Evolutionary conservation across 352 stramenopile species (phyloP).

Genomic region (Peronospora farinosa): DNA sequence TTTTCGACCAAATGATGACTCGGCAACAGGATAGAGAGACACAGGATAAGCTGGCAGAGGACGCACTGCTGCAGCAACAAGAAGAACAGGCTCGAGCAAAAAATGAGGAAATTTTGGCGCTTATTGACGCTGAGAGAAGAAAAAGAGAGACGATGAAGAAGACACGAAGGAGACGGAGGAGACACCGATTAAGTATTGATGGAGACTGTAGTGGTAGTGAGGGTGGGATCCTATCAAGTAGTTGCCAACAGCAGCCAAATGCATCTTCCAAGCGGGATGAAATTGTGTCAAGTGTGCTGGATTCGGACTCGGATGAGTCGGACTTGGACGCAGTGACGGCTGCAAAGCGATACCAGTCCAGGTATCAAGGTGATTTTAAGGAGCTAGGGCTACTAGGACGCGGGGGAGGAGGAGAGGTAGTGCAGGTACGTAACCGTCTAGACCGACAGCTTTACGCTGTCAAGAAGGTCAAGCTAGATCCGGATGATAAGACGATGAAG

Average conservation of each 20-base stretch:
- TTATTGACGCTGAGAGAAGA: slow-evolving; percentile 71
- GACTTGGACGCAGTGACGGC: slow-evolving; percentile 34
- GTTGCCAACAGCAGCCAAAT: slow-evolving; percentile 33
- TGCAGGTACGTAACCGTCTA: slow-evolving; percentile 77
- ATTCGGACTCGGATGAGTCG: slow-evolving; percentile 41
- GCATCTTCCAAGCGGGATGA: slow-evolving; percentile 16
- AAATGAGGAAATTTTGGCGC: slow-evolving; percentile 68
- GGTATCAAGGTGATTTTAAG: slow-evolving; percentile 83
- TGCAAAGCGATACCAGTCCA: slow-evolving; percentile 52
- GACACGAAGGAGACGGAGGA: slow-evolving; percentile 32
- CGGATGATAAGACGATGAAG: slow-evolving; percentile 88
- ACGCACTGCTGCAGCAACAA: slow-evolving; percentile 44
- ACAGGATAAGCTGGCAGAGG: slow-evolving; percentile 54
- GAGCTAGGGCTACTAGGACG: slow-evolving; percentile 78
- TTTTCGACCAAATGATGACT: slow-evolving; percentile 86
- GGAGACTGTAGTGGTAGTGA: slow-evolving; percentile 31
- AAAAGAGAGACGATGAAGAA: slow-evolving; percentile 66
- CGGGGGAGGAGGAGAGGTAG: slow-evolving; percentile 76
- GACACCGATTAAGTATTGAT: slow-evolving; percentile 55
- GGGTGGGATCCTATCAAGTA: slow-evolving; percentile 29
- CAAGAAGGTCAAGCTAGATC: slow-evolving; percentile 83
- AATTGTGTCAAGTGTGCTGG: slow-evolving; percentile 27
- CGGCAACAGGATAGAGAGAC: slow-evolving; percentile 62
- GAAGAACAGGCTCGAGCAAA: slow-evolving; percentile 57
- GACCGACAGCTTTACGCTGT: slow-evolving; percentile 82